Evolutionary conservation across 2,329 filamentous ascomycete species (phyloP).

Genomic region (Claviceps fusiformis): DNA sequence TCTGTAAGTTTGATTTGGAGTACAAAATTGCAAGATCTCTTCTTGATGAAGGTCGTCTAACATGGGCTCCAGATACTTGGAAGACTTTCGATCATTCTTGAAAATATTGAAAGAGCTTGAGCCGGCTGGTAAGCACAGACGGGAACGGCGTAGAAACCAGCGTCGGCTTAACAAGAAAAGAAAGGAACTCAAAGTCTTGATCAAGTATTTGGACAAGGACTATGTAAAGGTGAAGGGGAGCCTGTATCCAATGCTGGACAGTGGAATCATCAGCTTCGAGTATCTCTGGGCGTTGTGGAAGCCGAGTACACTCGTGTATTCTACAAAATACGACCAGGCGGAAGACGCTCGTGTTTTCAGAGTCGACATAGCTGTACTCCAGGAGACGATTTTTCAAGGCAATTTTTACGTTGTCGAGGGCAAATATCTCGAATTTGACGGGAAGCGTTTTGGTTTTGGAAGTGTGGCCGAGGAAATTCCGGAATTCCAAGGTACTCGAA

Average conservation of each 20-base stretch:
- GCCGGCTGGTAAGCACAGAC: slow-evolving; percentile 31
- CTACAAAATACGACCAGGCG: slow-evolving; percentile 59
- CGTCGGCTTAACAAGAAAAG: slow-evolving; percentile 45
- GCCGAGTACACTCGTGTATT: slow-evolving; percentile 67
- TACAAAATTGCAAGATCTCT: too few relatives aligned
- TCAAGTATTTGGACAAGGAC: slow-evolving; percentile 69
- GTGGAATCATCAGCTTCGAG: slow-evolving; percentile 78
- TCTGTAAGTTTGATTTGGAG: slow-evolving; percentile 27
- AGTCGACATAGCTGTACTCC: slow-evolving; percentile 61
- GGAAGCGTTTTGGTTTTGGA: slow-evolving; percentile 70
- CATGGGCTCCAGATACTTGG: slow-evolving; percentile 42
- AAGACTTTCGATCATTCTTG: slow-evolving; percentile 54
- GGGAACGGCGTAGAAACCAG: slow-evolving; percentile 47
- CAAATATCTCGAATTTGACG: slow-evolving; percentile 75
- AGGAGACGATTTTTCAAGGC: slow-evolving; percentile 54
- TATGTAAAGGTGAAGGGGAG: slow-evolving; percentile 65
- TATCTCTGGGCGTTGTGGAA: slow-evolving; percentile 83
- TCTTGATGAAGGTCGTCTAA: neutral
- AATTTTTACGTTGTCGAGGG: slow-evolving; percentile 67
- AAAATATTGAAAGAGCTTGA: slow-evolving; percentile 51
- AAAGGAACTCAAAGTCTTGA: slow-evolving; percentile 55
- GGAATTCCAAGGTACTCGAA: slow-evolving; percentile 66
- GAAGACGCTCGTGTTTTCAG: slow-evolving; percentile 76
- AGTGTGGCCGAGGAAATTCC: slow-evolving; percentile 55
- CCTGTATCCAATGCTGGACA: slow-evolving; percentile 66